Percentiles rank a stretch among this genome's conserved stretches.
phyloP scores from a whole-genome alignment of 352 stramenopile species.

The Phytophthora cryptogea region DNA sequence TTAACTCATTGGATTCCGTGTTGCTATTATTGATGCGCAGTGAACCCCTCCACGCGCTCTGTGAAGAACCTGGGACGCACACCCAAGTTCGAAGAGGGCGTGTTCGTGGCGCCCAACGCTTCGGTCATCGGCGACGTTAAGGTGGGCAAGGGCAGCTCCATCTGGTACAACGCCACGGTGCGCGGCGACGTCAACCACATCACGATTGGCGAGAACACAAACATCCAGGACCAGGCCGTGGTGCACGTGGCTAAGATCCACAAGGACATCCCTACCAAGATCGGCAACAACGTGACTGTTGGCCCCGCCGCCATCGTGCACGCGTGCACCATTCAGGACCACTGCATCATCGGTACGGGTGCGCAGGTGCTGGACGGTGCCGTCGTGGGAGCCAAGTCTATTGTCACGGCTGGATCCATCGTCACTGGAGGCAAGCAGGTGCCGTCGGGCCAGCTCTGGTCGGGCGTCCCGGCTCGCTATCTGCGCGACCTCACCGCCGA shows the following conservation, averaged over 20 bases:
- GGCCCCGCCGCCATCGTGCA: constrained; percentile 89
- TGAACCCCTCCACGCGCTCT: constrained; percentile 83
- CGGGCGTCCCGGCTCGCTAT: constrained; percentile 79
- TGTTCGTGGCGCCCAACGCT: constrained; percentile 92
- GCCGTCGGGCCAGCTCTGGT: constrained; percentile 90
- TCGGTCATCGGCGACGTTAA: constrained; percentile 94
- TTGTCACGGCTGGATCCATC: constrained; percentile 91
- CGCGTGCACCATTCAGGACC: constrained; percentile 91
- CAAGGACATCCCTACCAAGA: constrained; percentile 89
- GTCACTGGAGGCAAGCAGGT: constrained; percentile 88
- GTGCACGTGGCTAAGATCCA: constrained; percentile 94
- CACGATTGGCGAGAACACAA: constrained; percentile 93
- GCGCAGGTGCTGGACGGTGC: constrained; percentile 91
- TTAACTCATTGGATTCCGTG: constrained; percentile 6
- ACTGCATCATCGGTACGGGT: constrained; percentile 92
- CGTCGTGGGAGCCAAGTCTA: constrained; percentile 87
- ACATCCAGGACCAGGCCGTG: constrained; percentile 93
- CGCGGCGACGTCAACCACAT: constrained; percentile 93
- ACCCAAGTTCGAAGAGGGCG: constrained; percentile 54
- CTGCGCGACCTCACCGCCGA: constrained; percentile 85
- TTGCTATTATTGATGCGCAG: constrained; percentile 33
- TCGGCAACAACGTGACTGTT: constrained; percentile 92
- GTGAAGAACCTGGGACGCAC: constrained; percentile 74
- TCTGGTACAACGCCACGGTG: constrained; percentile 94
- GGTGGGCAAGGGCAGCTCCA: constrained; percentile 88